Conservation (phyloP, 176 grass and related monocot genomes). For the Triticum aestivum region IWGSC_CS_RefSeq_v2.1 NC_057806.1:663937969-663938468, state of each 20-base stretch:
- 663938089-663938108: no score
- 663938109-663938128: no score
- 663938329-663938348: neutral
- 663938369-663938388: constrained; percentile 11
- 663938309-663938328: neutral
- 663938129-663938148: no score
- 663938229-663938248: constrained; percentile 77
- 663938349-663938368: constrained; percentile 4
- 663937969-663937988: constrained; percentile 86
- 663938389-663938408: neutral
- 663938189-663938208: neutral
- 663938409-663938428: constrained; percentile 1
- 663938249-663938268: constrained; percentile 77
- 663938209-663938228: neutral
- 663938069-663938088: no score
- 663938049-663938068: no score
- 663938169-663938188: neutral
- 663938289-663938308: constrained; percentile 71
- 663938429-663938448: constrained; percentile 10
- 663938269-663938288: constrained; percentile 80
- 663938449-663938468: neutral
- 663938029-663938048: neutral
- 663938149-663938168: no score
- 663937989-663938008: constrained; percentile 49
- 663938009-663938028: neutral